Base-by-base conservation (phyloP, 2,329 filamentous ascomycete genomes). In the Alternaria consortialis region DNA sequence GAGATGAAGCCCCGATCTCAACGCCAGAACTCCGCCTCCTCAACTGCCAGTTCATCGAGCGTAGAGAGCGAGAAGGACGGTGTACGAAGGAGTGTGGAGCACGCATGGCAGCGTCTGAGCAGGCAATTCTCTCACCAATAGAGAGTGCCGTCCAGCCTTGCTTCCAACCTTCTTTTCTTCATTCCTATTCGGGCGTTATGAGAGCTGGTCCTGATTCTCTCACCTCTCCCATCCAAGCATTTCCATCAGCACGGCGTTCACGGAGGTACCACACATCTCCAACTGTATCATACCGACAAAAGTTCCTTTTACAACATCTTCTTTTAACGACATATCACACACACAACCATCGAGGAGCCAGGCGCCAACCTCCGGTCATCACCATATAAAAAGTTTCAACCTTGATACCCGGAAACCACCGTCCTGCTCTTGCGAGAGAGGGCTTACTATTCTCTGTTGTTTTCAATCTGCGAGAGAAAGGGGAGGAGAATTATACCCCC, bases 121-220 rank as follows among this genome's bases (percentile, higher is more conserved):
- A 69, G 72, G 64, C 69, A 73, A 60, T 77, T 78, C 60, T 75
- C 75, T 20, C 70, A 73, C 65, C 62, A 72, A 59, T 71, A 73
- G 60, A 56, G 43, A 27, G 20, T 48, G 31, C 37, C 23, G 15
- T 25, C 31, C 29, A n/a, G 2, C 40, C 25, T 52, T 43, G 13
- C 31, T 15, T 51, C 27, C 42, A 44, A 29, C 25, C 50, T 59
- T 55, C 47, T 52, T 44, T 57, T 56, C 47, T 56, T 54, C 58
- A 54, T 39, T 13, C 29, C 39, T 39, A 44, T n/a, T 27, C 40
- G 20, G 25, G 42, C 44, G 47, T n/a, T 23, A 46, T 58, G 75
- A 77, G 77, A 77, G 75, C 76, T 78, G 76, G 74, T 78, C 71
- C 75, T 76, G 75, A 79, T 71, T 78, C 76, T 77, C 76, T 77